Evolutionary conservation across 306 rosid genomes (phyloP).

Genomic region (Clitoria ternatea): DNA sequence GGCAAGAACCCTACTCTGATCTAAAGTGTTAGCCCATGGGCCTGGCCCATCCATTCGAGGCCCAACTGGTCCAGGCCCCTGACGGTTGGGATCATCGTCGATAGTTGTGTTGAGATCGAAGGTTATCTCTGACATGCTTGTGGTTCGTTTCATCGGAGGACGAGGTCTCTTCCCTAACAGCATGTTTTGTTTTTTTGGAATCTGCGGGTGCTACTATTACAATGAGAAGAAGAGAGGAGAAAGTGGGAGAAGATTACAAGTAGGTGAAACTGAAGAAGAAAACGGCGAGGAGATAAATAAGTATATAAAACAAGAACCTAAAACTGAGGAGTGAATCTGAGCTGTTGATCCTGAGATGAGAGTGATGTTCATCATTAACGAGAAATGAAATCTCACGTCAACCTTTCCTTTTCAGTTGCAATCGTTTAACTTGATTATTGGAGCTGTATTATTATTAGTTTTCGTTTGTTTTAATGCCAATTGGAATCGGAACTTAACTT

Average conservation of each 20-base stretch:
- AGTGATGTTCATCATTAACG: slow-evolving; percentile 22
- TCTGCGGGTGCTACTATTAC: not conserved
- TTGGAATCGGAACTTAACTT: slow-evolving; percentile 21
- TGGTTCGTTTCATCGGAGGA: slow-evolving; percentile 74
- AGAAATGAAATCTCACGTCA: slow-evolving; percentile 40
- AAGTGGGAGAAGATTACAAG: not conserved
- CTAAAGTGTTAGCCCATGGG: slow-evolving; percentile 26
- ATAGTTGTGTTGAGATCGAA: slow-evolving; percentile 51
- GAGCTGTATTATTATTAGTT: not conserved
- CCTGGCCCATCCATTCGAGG: not conserved
- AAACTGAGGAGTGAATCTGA: slow-evolving; percentile 48
- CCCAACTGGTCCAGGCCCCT: not conserved
- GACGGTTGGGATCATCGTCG: slow-evolving; percentile 24
- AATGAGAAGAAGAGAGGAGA: not conserved
- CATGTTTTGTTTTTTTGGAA: slow-evolving; percentile 35
- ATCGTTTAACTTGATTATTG: not conserved
- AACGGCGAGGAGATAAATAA: slow-evolving; percentile 29
- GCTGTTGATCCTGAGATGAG: slow-evolving; percentile 41
- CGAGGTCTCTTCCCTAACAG: slow-evolving; percentile 80
- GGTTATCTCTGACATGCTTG: slow-evolving; percentile 78
- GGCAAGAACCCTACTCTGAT: slow-evolving; percentile 33
- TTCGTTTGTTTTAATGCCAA: not conserved
- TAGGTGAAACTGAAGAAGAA: slow-evolving; percentile 2
- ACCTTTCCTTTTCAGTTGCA: slow-evolving; percentile 5
- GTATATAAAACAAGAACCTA: slow-evolving; percentile 52